Evolutionary conservation across 1,284 basidiomycete species (phyloP).

Genomic region (Pseudozyma thailandica): DNA sequence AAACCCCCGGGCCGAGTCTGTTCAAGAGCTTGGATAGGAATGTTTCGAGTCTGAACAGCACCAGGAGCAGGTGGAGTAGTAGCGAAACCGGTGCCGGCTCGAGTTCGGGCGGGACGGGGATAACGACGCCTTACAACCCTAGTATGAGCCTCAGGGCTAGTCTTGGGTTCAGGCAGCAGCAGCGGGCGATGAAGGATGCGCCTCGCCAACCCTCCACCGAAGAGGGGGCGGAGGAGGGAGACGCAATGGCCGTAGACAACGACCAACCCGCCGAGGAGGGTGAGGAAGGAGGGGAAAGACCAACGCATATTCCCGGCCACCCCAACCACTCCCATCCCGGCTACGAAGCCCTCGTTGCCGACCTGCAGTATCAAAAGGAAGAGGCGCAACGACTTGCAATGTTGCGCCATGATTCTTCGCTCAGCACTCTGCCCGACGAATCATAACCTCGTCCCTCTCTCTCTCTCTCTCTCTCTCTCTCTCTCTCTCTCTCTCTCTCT

Average conservation of each 20-base stretch:
- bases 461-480: neutral
- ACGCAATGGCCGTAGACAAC: too few species aligned
- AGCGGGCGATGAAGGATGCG: constrained; percentile 4
- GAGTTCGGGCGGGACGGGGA: constrained; percentile 14
- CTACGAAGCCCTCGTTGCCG: constrained; percentile 52
- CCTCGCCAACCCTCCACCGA: neutral
- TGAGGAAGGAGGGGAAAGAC: constrained; percentile 5
- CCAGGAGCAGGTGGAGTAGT: constrained; percentile 33
- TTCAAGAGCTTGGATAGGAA: constrained; percentile 49
- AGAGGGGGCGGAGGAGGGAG: neutral
- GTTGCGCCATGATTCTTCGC: constrained; percentile 44
- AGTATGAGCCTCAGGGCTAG: constrained; percentile 39
- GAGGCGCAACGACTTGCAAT: constrained; percentile 51
- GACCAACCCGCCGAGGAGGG: too few species aligned
- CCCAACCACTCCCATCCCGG: constrained; percentile 54
- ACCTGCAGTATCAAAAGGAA: constrained; percentile 56
- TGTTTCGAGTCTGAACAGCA: constrained; percentile 40
- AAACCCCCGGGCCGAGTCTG: constrained; percentile 2
- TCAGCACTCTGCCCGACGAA: constrained; percentile 34
- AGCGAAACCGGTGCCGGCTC: constrained; percentile 5
- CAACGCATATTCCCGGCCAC: constrained; percentile 34
- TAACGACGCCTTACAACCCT: constrained; percentile 42
- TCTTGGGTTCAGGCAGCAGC: constrained; percentile 34
- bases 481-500: too few species aligned
- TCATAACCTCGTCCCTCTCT: neutral